Evolutionary conservation across 305 asterid species (phyloP).

Genomic region (Rubia occidens): DNA sequence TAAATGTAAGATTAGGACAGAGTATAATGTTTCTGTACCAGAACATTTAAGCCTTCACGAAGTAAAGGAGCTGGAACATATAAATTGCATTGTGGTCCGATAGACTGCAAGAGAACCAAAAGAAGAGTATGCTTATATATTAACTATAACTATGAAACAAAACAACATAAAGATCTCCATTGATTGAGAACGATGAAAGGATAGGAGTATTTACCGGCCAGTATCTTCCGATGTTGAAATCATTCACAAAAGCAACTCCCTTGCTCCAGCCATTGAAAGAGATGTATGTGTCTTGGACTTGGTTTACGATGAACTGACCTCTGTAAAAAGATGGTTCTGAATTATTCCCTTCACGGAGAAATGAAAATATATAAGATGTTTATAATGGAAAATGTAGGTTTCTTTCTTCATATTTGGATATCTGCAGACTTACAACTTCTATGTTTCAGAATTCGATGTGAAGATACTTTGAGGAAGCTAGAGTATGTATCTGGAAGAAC

Average conservation of each 20-base stretch:
- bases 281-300: slow-evolving; percentile 58
- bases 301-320: slow-evolving; percentile 48
- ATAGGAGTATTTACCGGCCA: slow-evolving; percentile 63
- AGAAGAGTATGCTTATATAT: background rate
- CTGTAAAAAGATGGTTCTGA: slow-evolving; percentile 64
- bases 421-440: slow-evolving; percentile 35
- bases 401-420: background rate
- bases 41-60: slow-evolving; percentile 46
- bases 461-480: slow-evolving; percentile 21
- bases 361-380: background rate
- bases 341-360: slow-evolving; percentile 31
- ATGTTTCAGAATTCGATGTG: slow-evolving; percentile 21
- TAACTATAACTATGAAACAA: background rate
- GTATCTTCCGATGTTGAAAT: slow-evolving; percentile 62
- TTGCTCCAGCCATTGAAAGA: slow-evolving; percentile 86
- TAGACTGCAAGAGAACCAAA: slow-evolving; percentile 39
- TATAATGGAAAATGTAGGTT: slow-evolving; percentile 9
- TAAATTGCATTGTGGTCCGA: slow-evolving; percentile 87
- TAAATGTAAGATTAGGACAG: too few relatives aligned
- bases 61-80: slow-evolving; percentile 85
- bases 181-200: background rate
- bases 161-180: background rate
- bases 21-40: slow-evolving; percentile 38
- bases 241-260: slow-evolving; percentile 74
- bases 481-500: slow-evolving; percentile 25